A percentile compares a stretch with the other conserved stretches of the same genome.
Evolutionary conservation across 768 basidiomycete species (phyloP).

Genomic region (Phaffia australis): DNA sequence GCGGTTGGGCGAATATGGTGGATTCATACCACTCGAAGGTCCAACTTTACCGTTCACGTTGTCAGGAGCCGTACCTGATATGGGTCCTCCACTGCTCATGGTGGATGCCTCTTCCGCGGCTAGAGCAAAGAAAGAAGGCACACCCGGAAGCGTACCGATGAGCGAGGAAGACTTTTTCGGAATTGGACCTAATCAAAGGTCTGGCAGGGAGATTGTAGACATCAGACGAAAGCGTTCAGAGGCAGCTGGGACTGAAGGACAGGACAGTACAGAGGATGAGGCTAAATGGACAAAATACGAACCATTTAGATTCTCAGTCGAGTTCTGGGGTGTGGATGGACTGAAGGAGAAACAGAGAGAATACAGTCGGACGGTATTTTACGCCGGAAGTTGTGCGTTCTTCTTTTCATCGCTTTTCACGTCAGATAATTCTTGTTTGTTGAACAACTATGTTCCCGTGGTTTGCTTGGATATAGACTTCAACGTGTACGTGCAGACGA

Average conservation of each 20-base stretch:
- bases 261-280: conserved; percentile 2
- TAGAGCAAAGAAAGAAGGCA: not conserved
- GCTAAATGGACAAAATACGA: conserved; percentile 36
- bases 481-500: conserved; percentile 78
- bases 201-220: conserved; percentile 26
- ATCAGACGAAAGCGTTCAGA: not conserved
- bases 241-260: not conserved
- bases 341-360: conserved; percentile 74
- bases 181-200: conserved; percentile 27
- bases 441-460: not conserved
- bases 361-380: conserved; percentile 78
- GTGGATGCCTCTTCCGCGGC: conserved; percentile 30
- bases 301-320: conserved; percentile 63
- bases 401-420: conserved; percentile 39
- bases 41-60: conserved; percentile 11
- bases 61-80: conserved; percentile 30
- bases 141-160: conserved; percentile 1
- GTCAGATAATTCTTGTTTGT: not conserved
- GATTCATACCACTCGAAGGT: conserved; percentile 18
- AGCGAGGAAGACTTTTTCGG: conserved; percentile 38
- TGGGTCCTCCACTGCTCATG: conserved; percentile 29
- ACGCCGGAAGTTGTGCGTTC: conserved; percentile 58
- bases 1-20: conserved; percentile 59
- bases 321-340: conserved; percentile 76
- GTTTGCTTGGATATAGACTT: conserved; percentile 20